phyloP scores from a whole-genome alignment of 345 rosid genomes.

The Euphorbia peplus region DNA sequence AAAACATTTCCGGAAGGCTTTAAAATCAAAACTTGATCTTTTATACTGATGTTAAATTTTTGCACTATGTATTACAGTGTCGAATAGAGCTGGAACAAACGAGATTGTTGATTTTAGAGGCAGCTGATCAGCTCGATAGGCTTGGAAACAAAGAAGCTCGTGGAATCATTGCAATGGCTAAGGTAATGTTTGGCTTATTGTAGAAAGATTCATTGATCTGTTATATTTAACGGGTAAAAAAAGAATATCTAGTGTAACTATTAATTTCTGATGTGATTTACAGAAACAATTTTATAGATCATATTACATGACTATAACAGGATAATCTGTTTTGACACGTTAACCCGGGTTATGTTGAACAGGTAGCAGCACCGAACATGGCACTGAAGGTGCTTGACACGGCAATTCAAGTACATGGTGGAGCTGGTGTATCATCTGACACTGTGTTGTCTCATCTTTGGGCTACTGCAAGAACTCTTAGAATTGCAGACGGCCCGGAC shows the following conservation, averaged over 20 bases:
- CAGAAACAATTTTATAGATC: too few species aligned
- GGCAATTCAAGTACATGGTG: constrained; percentile 95
- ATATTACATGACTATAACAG: too few species aligned
- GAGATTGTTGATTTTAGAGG: constrained; percentile 79
- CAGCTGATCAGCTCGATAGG: constrained; percentile 88
- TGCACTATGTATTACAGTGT: constrained; percentile 56
- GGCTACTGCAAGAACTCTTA: constrained; percentile 81
- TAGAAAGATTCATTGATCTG: not conserved
- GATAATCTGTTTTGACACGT: too few species aligned
- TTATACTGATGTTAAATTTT: not conserved
- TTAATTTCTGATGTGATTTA: too few species aligned
- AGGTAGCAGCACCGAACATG: constrained; percentile 98
- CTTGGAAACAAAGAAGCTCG: constrained; percentile 87
- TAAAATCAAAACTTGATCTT: too few species aligned
- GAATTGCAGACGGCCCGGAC: constrained; percentile 89
- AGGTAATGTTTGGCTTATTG: constrained; percentile 39
- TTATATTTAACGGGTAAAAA: too few species aligned
- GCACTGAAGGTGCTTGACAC: constrained; percentile 78
- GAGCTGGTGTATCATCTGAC: constrained; percentile 73
- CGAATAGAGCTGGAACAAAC: constrained; percentile 80
- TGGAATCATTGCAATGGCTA: constrained; percentile 86
- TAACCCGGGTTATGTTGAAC: too few species aligned
- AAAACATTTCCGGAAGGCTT: too few species aligned
- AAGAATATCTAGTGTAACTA: too few species aligned
- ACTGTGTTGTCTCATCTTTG: constrained; percentile 81